These are phyloP conservation scores for Cynanchum wilfordii DNA, from an alignment of 257 asterid genomes.

Conservation along the genomic window DNA sequence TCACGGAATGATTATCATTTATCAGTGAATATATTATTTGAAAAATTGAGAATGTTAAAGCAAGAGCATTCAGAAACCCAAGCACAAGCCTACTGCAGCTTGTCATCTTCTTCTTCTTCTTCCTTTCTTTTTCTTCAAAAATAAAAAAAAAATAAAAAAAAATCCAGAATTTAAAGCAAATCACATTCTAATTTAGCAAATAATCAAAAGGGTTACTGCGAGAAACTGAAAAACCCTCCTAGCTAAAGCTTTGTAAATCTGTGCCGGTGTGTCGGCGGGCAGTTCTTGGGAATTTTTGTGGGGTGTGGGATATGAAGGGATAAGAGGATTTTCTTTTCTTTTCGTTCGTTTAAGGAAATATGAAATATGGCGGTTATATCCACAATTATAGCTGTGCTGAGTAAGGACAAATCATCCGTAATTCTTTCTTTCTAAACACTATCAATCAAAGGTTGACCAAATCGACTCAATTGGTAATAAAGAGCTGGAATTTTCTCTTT, in stretches of 20 bases:
- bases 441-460: background rate
- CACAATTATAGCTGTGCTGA: background rate
- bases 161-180: background rate
- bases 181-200: background rate
- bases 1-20: conserved; percentile 4
- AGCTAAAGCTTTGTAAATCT: background rate
- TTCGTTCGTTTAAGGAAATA: background rate
- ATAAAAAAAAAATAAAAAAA: no score
- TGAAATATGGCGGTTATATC: background rate
- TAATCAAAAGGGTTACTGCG: background rate
- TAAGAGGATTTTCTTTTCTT: background rate
- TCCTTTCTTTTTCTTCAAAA: no score
- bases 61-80: conserved; percentile 18
- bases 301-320: background rate
- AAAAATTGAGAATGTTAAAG: conserved; percentile 18
- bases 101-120: conserved; percentile 8
- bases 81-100: conserved; percentile 19
- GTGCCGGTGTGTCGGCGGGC: background rate
- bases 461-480: background rate
- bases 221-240: background rate
- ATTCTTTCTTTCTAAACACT: background rate
- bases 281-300: background rate
- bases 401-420: background rate
- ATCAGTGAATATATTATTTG: conserved; percentile 14
- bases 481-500: background rate